Percentiles rank a stretch among this genome's conserved stretches.
phyloP scores from a whole-genome alignment of 345 rosid species.

The Pugionium cornutum region DNA sequence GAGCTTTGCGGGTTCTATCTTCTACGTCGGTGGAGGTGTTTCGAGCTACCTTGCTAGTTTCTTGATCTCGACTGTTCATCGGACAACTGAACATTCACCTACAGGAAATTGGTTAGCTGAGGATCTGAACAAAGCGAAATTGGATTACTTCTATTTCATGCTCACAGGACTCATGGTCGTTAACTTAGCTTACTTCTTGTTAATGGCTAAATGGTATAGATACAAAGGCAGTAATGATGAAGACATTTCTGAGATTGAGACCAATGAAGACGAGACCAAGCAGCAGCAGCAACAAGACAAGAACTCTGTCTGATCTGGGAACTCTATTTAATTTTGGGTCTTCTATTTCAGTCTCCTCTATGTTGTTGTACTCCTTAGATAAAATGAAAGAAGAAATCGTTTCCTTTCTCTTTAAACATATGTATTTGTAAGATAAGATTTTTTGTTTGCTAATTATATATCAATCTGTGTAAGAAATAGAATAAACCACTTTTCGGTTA shows the following conservation, averaged over 20 bases:
- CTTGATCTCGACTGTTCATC: conserved; percentile 41
- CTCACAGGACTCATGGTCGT: conserved; percentile 38
- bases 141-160: conserved; percentile 51
- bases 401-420: too few species aligned
- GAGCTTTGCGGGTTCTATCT: conserved; percentile 46
- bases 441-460: too few species aligned
- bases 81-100: conserved; percentile 32
- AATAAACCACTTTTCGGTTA: too few species aligned
- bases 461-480: too few species aligned
- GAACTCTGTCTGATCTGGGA: conserved; percentile 33
- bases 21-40: conserved; percentile 33
- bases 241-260: conserved; percentile 22
- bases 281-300: conserved; percentile 27
- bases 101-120: conserved; percentile 43
- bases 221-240: conserved; percentile 33
- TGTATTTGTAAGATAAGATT: too few species aligned
- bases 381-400: conserved; percentile 10
- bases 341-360: not conserved
- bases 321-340: conserved; percentile 1
- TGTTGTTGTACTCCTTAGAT: conserved; percentile 17
- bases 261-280: conserved; percentile 31
- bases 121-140: conserved; percentile 47
- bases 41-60: conserved; percentile 48
- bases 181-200: conserved; percentile 43
- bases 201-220: conserved; percentile 44